These are phyloP conservation scores for Mycena amicta DNA, from an alignment of 768 basidiomycete species.

Conservation along the genomic window DNA sequence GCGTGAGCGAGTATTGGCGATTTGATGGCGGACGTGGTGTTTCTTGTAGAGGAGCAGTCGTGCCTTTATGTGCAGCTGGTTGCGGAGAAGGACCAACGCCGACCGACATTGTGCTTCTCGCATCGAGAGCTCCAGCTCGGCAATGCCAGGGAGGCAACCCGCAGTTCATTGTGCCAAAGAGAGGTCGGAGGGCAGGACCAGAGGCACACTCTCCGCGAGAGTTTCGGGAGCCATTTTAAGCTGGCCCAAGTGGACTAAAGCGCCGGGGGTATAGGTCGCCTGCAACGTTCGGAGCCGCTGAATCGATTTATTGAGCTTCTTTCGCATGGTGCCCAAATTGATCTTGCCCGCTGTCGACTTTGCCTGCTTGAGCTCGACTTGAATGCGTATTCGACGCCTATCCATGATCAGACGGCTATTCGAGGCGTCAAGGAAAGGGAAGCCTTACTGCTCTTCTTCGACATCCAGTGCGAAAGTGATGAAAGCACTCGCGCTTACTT, in stretches of 20 bases:
- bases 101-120: constrained; percentile 4
- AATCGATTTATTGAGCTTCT: neutral
- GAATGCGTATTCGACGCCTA: neutral
- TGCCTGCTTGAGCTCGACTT: neutral
- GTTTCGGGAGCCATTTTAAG: neutral
- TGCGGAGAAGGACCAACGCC: constrained; percentile 1
- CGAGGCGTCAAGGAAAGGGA: neutral
- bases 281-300: neutral
- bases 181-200: neutral
- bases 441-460: neutral
- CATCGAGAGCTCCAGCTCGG: neutral
- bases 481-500: neutral
- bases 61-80: constrained; percentile 2
- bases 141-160: neutral
- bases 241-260: neutral
- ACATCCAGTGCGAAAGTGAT: neutral
- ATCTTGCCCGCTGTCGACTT: neutral
- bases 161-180: neutral
- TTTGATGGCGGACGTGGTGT: neutral
- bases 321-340: neutral
- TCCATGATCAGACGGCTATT: too few relatives aligned
- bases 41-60: neutral
- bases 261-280: neutral
- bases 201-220: neutral
- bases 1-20: constrained; percentile 1